Evolutionary conservation across 768 basidiomycete species (phyloP).

Genomic region (Russula sp.): DNA sequence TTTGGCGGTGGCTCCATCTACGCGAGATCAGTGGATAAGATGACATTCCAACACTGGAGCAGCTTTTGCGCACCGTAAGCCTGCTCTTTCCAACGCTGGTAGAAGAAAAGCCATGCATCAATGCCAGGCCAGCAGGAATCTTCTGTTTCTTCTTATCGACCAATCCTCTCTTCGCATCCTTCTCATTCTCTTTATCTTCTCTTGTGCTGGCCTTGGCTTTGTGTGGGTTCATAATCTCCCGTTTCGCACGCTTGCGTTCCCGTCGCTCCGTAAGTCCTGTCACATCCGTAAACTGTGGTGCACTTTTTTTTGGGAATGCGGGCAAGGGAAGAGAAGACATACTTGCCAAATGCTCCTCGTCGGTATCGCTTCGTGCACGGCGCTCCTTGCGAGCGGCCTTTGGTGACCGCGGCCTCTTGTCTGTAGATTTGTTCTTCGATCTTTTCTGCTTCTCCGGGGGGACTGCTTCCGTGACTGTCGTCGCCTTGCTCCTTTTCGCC

Average conservation of each 20-base stretch:
- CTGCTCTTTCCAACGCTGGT: constrained; percentile 57
- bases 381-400: background rate
- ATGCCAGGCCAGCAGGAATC: constrained; percentile 45
- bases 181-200: constrained; percentile 22
- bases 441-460: background rate
- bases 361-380: constrained; percentile 24
- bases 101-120: constrained; percentile 64
- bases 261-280: constrained; percentile 61
- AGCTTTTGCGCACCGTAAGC: constrained; percentile 44
- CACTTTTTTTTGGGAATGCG: background rate
- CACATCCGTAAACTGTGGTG: background rate
- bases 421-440: background rate
- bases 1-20: constrained; percentile 42
- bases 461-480: background rate
- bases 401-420: background rate
- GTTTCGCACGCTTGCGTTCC: constrained; percentile 47
- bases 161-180: constrained; percentile 22
- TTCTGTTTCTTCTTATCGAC: constrained; percentile 31
- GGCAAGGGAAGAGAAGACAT: constrained; percentile 19
- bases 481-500: background rate
- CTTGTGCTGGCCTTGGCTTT: constrained; percentile 7
- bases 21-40: background rate
- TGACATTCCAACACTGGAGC: background rate
- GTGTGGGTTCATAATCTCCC: constrained; percentile 17
- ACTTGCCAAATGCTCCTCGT: constrained; percentile 37